Evolutionary conservation across 75 land plant species (phyloP).

Genomic region (Picea sitchensis): DNA sequence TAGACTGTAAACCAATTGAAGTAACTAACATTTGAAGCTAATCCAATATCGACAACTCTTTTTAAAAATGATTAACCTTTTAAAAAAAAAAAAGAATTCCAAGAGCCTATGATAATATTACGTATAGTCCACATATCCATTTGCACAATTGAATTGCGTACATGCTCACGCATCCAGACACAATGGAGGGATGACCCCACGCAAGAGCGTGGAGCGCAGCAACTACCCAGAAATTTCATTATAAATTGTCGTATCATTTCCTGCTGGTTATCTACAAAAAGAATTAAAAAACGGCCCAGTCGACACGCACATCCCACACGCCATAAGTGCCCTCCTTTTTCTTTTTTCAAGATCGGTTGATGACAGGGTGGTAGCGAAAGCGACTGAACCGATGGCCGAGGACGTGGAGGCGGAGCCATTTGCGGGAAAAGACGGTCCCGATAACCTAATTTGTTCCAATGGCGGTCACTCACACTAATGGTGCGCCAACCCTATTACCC

Average conservation of each 20-base stretch:
- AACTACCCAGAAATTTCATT: not conserved
- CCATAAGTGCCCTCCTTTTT: not conserved
- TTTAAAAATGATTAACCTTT: not conserved
- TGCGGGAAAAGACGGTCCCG: not conserved
- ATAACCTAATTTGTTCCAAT: not conserved
- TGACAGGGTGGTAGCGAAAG: not conserved
- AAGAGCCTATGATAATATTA: too few relatives aligned
- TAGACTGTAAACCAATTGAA: too few relatives aligned
- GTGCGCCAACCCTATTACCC: not conserved
- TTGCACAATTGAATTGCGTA: not conserved
- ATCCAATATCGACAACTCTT: too few relatives aligned
- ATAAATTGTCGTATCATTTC: not conserved
- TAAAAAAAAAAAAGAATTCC: too few relatives aligned
- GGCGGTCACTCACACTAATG: not conserved
- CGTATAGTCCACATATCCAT: too few relatives aligned
- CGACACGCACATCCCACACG: conserved; percentile 4
- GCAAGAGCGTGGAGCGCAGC: not conserved
- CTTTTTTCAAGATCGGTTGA: not conserved
- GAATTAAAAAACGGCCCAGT: not conserved
- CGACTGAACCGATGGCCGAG: not conserved
- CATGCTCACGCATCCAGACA: too few relatives aligned
- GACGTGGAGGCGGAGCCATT: not conserved
- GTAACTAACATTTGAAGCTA: too few relatives aligned
- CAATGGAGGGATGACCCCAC: not conserved
- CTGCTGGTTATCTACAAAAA: not conserved